Evolutionary conservation across 805 yeast genomes (phyloP).

Genomic region (Saturnispora ahearnii): DNA sequence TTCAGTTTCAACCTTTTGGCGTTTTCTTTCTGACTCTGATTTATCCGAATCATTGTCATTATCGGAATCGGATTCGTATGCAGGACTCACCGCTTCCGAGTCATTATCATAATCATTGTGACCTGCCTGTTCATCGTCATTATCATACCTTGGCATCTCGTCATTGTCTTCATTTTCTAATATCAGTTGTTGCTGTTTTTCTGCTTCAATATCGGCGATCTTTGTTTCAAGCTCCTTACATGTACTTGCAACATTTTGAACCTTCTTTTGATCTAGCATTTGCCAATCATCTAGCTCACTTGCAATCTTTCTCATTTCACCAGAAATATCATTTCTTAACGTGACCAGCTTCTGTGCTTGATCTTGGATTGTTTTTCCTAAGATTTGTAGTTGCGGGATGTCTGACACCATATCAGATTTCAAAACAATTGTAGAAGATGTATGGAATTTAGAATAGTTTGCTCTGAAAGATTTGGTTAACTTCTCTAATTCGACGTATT

Average conservation of each 20-base stretch:
- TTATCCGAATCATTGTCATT: conserved; percentile 17
- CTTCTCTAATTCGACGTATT: conserved; percentile 4
- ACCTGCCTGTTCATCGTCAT: background rate
- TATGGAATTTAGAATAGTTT: conserved; percentile 23
- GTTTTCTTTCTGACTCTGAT: conserved; percentile 13
- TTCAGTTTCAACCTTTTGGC: conserved; percentile 4
- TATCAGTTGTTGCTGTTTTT: conserved; percentile 6
- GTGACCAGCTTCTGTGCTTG: conserved; percentile 12
- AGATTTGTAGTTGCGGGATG: conserved; percentile 9
- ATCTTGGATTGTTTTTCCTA: conserved; percentile 17
- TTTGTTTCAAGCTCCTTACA: conserved; percentile 1
- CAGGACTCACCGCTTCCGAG: conserved; percentile 3
- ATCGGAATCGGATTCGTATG: conserved; percentile 14
- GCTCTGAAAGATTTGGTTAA: conserved; percentile 8
- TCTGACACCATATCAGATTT: background rate
- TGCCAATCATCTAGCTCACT: conserved; percentile 26
- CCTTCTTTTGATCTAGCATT: conserved; percentile 13
- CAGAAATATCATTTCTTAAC: conserved; percentile 19
- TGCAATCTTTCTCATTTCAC: conserved; percentile 22
- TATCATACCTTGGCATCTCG: conserved; percentile 1
- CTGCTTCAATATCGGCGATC: conserved; percentile 1
- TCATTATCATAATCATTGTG: background rate
- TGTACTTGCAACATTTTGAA: background rate
- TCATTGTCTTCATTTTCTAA: conserved; percentile 4
- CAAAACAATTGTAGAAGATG: conserved; percentile 1